phyloP scores from a whole-genome alignment of 2,329 filamentous ascomycete species.

The Sporothrix brunneoviolacea region DNA sequence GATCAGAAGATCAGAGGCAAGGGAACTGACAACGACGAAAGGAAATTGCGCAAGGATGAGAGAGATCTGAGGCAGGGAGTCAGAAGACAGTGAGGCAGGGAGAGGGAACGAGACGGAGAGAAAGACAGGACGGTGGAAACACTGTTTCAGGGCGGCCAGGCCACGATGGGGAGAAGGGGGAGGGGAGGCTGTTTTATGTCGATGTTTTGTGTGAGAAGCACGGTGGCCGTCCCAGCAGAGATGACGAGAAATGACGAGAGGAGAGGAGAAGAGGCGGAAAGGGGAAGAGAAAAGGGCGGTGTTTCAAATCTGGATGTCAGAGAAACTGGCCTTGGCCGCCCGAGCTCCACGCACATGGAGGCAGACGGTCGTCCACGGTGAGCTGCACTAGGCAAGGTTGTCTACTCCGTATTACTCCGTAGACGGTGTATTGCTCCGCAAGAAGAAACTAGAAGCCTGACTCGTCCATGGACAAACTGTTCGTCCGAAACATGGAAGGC shows the following conservation, averaged over 20 bases:
- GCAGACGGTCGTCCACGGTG: no score
- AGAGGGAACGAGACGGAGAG: not conserved
- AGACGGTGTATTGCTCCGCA: no score
- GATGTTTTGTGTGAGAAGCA: conserved; percentile 1
- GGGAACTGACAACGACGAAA: not conserved
- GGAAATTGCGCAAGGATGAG: not conserved
- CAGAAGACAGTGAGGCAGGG: not conserved
- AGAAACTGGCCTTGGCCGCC: not conserved
- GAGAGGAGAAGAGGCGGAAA: not conserved
- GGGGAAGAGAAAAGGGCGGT: not conserved
- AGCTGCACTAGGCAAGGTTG: no score
- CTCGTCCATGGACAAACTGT: no score
- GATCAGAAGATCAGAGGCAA: not conserved
- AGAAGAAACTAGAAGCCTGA: no score
- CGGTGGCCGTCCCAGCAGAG: no score
- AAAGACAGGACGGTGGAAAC: not conserved
- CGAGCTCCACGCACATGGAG: not conserved
- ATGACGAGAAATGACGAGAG: not conserved
- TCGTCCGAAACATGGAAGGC: no score
- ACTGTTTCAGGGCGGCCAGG: conserved; percentile 2
- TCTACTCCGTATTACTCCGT: no score
- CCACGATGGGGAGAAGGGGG: not conserved
- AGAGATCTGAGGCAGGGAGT: not conserved
- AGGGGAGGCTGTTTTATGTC: not conserved
- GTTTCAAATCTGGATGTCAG: not conserved